phyloP scores from a whole-genome alignment of 345 rosid genomes.

The Firmiana major region DNA sequence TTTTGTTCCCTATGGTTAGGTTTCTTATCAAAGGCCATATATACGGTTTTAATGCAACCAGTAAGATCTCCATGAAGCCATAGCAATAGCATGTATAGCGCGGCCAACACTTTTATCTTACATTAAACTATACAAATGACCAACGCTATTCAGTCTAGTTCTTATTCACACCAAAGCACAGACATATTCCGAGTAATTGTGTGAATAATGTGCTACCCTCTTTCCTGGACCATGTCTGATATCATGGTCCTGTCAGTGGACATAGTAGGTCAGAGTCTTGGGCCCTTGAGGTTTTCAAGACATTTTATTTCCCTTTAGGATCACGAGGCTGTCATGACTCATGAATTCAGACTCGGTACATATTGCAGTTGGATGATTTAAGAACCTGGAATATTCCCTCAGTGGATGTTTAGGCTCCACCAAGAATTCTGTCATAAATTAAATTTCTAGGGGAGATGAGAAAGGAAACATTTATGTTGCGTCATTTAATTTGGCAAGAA shows the following conservation, averaged over 20 bases:
- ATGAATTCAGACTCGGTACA: neutral
- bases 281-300: neutral
- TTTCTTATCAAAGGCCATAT: neutral
- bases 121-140: neutral
- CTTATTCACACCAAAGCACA: neutral
- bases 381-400: neutral
- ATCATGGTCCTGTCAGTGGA: neutral
- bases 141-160: neutral
- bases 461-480: neutral
- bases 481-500: neutral
- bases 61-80: neutral
- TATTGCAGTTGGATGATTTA: neutral
- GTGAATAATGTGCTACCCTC: neutral
- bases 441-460: neutral
- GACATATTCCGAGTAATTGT: neutral
- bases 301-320: neutral
- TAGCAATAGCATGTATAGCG: neutral
- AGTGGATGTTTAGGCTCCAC: neutral
- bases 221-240: neutral
- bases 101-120: neutral
- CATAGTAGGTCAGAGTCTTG: neutral
- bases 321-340: neutral
- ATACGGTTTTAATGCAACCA: neutral
- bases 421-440: neutral
- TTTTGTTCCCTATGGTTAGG: neutral